Percentiles rank a stretch among this genome's conserved stretches.
phyloP scores from a whole-genome alignment of 371 early-diverging fungal genomes.

The Polyrhizophydium stewartii region DNA sequence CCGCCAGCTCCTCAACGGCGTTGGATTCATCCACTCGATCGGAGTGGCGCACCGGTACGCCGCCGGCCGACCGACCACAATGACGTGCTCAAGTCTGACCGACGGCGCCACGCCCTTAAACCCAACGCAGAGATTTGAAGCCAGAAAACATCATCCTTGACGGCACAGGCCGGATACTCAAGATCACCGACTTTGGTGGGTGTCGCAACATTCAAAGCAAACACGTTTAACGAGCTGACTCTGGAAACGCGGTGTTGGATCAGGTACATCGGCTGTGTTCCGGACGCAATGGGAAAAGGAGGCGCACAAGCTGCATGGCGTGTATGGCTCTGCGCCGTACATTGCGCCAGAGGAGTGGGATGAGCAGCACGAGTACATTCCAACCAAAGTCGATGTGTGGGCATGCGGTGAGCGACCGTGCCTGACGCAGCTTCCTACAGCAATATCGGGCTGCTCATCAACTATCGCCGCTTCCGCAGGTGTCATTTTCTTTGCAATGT shows the following conservation, averaged over 20 bases:
- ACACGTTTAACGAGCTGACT: background rate
- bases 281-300: constrained; percentile 46
- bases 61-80: background rate
- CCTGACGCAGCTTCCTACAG: background rate
- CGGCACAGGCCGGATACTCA: constrained; percentile 66
- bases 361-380: constrained; percentile 34
- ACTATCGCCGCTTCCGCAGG: constrained; percentile 13
- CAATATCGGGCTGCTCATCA: background rate
- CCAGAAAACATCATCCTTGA: constrained; percentile 89
- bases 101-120: background rate
- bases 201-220: too few relatives aligned
- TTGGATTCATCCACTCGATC: constrained; percentile 84
- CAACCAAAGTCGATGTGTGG: constrained; percentile 49
- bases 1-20: constrained; percentile 87
- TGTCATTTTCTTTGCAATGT: constrained; percentile 43
- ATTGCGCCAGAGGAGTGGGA: constrained; percentile 55
- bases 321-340: constrained; percentile 50
- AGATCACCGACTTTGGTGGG: constrained; percentile 97
- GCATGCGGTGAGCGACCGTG: constrained; percentile 33
- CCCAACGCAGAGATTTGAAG: constrained; percentile 30
- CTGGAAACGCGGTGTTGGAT: background rate
- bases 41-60: constrained; percentile 84
- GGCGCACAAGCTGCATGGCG: constrained; percentile 34
- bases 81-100: background rate
- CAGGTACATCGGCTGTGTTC: constrained; percentile 86